Evolutionary conservation across 768 basidiomycete genomes (phyloP).

Genomic region (Russula brevipes): DNA sequence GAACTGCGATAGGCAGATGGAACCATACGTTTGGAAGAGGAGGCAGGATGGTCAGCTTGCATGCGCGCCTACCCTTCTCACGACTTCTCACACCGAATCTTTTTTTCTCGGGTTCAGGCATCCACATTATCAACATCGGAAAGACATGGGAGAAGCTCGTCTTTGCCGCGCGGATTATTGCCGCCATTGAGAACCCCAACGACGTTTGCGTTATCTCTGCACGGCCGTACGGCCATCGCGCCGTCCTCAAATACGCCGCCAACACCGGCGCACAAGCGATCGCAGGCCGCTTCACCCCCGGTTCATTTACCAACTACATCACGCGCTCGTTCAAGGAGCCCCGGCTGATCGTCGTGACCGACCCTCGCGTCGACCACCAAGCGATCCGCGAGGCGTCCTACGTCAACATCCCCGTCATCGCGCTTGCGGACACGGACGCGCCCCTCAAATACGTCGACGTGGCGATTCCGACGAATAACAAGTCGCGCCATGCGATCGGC

Average conservation of each 20-base stretch:
- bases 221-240: conserved; percentile 98
- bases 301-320: conserved; percentile 99
- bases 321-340: conserved; percentile 99
- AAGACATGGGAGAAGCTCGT: conserved; percentile 99
- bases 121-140: conserved; percentile 96
- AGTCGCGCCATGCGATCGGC: conserved; percentile 95
- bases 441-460: conserved; percentile 97
- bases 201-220: conserved; percentile 98
- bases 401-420: conserved; percentile 99
- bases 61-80: background rate
- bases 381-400: conserved; percentile 99
- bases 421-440: conserved; percentile 97
- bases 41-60: conserved; percentile 80
- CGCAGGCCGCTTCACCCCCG: conserved; percentile 98
- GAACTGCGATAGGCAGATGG: conserved; percentile 99
- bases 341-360: conserved; percentile 95
- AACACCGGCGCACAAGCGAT: conserved; percentile 99
- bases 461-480: conserved; percentile 99
- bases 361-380: conserved; percentile 99
- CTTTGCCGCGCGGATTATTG: conserved; percentile 95
- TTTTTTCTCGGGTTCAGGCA: conserved; percentile 48
- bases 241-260: conserved; percentile 96
- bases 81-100: conserved; percentile 14
- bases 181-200: conserved; percentile 95
- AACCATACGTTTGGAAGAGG: conserved; percentile 96